Base-by-base conservation (phyloP, 2,329 filamentous ascomycete genomes). In the Thelonectria olida region DNA sequence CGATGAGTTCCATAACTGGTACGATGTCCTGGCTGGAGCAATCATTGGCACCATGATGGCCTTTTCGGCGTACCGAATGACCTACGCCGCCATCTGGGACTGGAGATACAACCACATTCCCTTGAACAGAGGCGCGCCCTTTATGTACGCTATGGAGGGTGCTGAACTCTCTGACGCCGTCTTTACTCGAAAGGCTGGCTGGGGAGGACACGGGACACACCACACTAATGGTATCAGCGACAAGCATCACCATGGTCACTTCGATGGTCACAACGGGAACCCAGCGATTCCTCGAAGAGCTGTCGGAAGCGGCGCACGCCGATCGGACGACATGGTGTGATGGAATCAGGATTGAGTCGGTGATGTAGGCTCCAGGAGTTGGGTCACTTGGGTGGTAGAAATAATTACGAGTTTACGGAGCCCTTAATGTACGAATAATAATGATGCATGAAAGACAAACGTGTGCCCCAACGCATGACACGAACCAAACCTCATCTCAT, bases 1-100 rank as follows among this genome's bases (percentile, higher is more conserved):
- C 58, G 88, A 92, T 65, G 86, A 91, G 72, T 91, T 83, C 73
- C 90, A 93, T 77, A 89, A 92, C 76, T 91, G 89, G 88, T 92
- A 92, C 62, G 90, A 92, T 57, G 80, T 91, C n/a, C 59, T 91
- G 1, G 88, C 87, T 0, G 90, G 90, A 5, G 89, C 84, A 0
- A 72, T 85, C 39, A 90, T 92, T 45, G 90, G 90, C 2, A 88
- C 84, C 2, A 72, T 86, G 61, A 86, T 91, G 76, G 90, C 89
- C 0, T 88, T 91, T 68, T 85, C 83, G 1, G 74, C 84, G 0
- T 92, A 91, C 73, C 80, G 90, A 54, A 90, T 90, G 87, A 83
- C 85, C 2, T 92, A 90, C 67, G 88, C 88, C 0, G 79, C 84
- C 8, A 80, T 91, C 51, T 92, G 88, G 87, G 88, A 92, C 73